Conservation (phyloP, 106 monocot species). For the Allium cepa region DNA sequence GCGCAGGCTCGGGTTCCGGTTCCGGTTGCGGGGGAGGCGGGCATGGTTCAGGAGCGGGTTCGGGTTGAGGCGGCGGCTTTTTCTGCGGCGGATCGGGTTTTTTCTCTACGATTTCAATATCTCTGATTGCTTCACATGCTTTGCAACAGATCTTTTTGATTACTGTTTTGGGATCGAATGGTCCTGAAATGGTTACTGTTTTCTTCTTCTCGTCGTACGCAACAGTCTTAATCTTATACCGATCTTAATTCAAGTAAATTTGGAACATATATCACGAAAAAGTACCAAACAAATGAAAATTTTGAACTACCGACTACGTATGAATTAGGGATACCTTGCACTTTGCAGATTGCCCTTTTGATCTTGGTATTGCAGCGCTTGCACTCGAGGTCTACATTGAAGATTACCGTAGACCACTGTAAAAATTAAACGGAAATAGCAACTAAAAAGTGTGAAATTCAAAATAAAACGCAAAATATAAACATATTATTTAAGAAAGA, state of each 20-base stretch:
- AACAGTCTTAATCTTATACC: conserved; percentile 3
- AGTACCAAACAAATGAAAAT: background rate
- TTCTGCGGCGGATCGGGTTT: background rate
- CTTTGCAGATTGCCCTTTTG: conserved; percentile 1
- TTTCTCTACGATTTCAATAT: conserved; percentile 11
- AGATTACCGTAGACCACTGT: background rate
- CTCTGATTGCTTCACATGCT: conserved; percentile 17
- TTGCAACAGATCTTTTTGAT: conserved; percentile 19
- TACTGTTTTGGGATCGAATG: conserved; percentile 14
- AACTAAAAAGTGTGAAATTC: too few relatives aligned
- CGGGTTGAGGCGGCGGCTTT: background rate
- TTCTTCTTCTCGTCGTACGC: conserved; percentile 25
- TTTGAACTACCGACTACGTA: background rate
- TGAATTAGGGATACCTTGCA: background rate
- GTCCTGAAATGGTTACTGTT: conserved; percentile 17
- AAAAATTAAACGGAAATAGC: background rate
- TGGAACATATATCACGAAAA: background rate
- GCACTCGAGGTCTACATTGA: conserved; percentile 7
- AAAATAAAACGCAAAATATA: too few relatives aligned
- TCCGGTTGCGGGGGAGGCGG: background rate
- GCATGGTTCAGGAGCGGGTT: background rate
- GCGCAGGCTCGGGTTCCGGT: background rate
- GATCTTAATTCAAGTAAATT: background rate
- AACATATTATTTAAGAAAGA: too few relatives aligned
- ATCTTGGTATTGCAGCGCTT: background rate